phyloP scores from a whole-genome alignment of 768 basidiomycete genomes.

The Polyporus arcularius region DNA sequence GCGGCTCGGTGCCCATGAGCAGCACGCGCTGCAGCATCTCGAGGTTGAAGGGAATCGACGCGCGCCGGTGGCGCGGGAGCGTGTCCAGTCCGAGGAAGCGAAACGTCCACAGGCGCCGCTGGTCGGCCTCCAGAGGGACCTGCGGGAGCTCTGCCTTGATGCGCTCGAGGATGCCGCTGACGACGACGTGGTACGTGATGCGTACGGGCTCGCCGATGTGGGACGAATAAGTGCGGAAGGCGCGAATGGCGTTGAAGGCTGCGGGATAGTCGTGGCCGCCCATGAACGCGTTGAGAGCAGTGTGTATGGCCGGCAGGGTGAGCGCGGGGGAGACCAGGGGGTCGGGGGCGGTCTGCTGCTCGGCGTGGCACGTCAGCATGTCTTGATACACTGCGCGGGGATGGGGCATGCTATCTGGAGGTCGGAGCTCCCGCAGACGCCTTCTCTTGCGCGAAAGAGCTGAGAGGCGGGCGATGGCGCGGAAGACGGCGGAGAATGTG shows the following conservation, averaged over 20 bases:
- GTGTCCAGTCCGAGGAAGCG: conserved; percentile 26
- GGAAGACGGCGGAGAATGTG: conserved; percentile 50
- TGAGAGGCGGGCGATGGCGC: conserved; percentile 24
- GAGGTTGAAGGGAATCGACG: conserved; percentile 5
- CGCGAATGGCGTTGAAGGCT: conserved; percentile 41
- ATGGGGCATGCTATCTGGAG: conserved; percentile 27
- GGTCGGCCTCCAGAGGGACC: not conserved
- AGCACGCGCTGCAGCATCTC: conserved; percentile 20
- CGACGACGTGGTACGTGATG: conserved; percentile 21
- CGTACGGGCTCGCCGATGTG: conserved; percentile 5
- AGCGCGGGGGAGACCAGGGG: conserved; percentile 12
- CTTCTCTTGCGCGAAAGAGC: conserved; percentile 19
- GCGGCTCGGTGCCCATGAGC: conserved; percentile 12
- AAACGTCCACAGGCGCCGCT: conserved; percentile 18
- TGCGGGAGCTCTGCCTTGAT: conserved; percentile 9
- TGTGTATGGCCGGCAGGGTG: conserved; percentile 36
- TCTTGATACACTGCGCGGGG: conserved; percentile 48
- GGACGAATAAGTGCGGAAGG: conserved; percentile 17
- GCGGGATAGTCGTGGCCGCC: conserved; percentile 47
- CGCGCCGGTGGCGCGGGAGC: not conserved
- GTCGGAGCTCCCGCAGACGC: conserved; percentile 17
- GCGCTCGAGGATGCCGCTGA: conserved; percentile 15
- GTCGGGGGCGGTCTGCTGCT: conserved; percentile 16
- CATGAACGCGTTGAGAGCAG: conserved; percentile 48
- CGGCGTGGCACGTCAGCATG: conserved; percentile 40